These are phyloP conservation scores for Mrakia hoshinonis DNA, from an alignment of 768 basidiomycete species.

Conservation along the genomic window DNA sequence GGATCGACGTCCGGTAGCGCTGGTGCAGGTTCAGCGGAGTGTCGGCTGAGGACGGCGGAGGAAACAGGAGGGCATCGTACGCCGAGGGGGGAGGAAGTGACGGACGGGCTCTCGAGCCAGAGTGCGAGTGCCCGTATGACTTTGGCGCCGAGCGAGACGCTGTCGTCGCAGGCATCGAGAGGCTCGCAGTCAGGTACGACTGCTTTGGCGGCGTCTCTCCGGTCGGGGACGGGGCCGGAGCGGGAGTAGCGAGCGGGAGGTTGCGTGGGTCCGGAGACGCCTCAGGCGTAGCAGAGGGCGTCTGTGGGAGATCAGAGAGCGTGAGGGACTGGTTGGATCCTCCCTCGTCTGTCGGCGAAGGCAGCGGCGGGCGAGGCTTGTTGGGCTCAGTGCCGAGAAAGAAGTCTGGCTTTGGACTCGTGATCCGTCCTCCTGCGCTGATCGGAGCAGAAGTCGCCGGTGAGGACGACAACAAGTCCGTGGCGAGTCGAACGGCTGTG, in stretches of 20 bases:
- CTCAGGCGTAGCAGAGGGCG: constrained; percentile 33
- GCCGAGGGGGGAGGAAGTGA: constrained; percentile 12
- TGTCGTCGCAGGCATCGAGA: not conserved
- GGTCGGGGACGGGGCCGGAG: not conserved
- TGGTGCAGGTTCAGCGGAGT: constrained; percentile 15
- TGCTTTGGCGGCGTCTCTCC: not conserved
- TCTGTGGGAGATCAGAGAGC: not conserved
- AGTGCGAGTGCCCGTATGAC: constrained; percentile 5
- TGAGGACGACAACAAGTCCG: constrained; percentile 39
- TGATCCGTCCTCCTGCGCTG: not conserved
- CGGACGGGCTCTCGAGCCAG: not conserved
- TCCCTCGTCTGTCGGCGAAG: not conserved
- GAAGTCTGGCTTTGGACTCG: constrained; percentile 15
- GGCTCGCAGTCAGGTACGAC: not conserved
- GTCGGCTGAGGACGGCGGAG: not conserved
- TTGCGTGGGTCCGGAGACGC: constrained; percentile 20
- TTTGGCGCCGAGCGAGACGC: constrained; percentile 10
- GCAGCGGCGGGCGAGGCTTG: not conserved
- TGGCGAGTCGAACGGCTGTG: constrained; percentile 43
- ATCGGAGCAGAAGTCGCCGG: not conserved
- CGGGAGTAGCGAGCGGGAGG: not conserved
- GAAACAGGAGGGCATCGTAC: not conserved
- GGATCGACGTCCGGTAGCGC: constrained; percentile 27
- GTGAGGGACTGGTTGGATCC: constrained; percentile 1
- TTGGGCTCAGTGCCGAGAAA: constrained; percentile 5